A percentile compares a stretch with the other conserved stretches of the same genome.
Conservation (phyloP, 768 basidiomycete genomes). For the Lentinula sp. region DNA sequence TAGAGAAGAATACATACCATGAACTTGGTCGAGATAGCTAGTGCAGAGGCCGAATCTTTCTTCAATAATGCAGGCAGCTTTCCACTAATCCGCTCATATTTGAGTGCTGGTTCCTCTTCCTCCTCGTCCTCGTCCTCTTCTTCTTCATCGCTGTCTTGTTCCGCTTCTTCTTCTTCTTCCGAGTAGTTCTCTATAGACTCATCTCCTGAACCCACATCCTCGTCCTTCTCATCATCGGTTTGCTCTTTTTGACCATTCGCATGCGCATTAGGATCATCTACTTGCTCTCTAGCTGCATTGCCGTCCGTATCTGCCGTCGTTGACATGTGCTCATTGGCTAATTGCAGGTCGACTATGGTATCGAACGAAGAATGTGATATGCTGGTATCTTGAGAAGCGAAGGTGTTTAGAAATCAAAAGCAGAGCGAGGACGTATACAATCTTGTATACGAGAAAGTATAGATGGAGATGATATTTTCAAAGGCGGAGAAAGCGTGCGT, state of each 20-base stretch:
- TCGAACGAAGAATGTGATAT: too few relatives aligned
- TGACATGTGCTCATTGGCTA: conserved; percentile 1
- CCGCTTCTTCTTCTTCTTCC: conserved; percentile 10
- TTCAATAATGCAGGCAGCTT: conserved; percentile 69
- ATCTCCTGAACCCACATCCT: background rate
- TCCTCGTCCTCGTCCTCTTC: conserved; percentile 63
- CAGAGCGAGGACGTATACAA: too few relatives aligned
- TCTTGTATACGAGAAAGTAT: too few relatives aligned
- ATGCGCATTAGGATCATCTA: background rate
- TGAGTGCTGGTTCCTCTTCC: conserved; percentile 87
- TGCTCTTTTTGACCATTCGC: background rate
- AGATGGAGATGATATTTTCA: too few relatives aligned
- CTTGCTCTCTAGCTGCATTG: background rate
- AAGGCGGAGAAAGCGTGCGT: too few relatives aligned
- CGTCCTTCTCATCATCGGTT: background rate
- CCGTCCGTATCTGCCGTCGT: background rate
- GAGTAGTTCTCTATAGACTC: background rate
- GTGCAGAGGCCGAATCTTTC: conserved; percentile 85
- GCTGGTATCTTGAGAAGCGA: background rate
- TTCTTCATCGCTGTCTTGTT: conserved; percentile 23
- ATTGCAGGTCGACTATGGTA: background rate
- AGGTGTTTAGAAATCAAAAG: background rate
- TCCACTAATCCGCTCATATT: conserved; percentile 81
- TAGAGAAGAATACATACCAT: conserved; percentile 43
- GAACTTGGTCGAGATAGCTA: conserved; percentile 66